Conservation (phyloP, 148 eudicot species). For the Rhododendron williamsianum region DNA sequence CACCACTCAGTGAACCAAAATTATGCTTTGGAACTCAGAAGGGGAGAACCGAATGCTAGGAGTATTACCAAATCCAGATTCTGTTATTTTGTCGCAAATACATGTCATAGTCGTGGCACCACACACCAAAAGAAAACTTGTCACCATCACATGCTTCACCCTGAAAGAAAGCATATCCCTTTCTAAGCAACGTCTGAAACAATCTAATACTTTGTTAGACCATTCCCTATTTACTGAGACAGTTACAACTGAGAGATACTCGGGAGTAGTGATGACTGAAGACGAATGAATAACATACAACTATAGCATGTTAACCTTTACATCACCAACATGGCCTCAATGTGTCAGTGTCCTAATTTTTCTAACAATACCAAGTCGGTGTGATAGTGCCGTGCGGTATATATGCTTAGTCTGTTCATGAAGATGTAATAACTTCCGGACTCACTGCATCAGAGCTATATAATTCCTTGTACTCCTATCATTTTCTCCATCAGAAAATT, state of each 20-base stretch:
- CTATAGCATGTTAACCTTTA: neutral
- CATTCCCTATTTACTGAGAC: neutral
- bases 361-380: neutral
- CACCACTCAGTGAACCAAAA: neutral
- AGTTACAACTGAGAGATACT: neutral
- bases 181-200: neutral
- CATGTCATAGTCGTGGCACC: conserved; percentile 95
- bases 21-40: neutral
- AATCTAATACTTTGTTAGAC: neutral
- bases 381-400: neutral
- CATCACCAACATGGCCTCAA: neutral
- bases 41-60: neutral
- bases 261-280: neutral
- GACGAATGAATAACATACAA: neutral
- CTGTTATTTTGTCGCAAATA: conserved; percentile 91
- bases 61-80: conserved; percentile 84
- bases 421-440: neutral
- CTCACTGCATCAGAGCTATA: neutral
- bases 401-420: neutral
- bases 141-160: conserved; percentile 80
- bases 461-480: neutral
- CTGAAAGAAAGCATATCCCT: conserved; percentile 32
- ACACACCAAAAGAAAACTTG: conserved; percentile 65
- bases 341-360: neutral
- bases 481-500: neutral